Evolutionary conservation across 2,329 filamentous ascomycete species (phyloP).

Genomic region (Fusarium newnesense): DNA sequence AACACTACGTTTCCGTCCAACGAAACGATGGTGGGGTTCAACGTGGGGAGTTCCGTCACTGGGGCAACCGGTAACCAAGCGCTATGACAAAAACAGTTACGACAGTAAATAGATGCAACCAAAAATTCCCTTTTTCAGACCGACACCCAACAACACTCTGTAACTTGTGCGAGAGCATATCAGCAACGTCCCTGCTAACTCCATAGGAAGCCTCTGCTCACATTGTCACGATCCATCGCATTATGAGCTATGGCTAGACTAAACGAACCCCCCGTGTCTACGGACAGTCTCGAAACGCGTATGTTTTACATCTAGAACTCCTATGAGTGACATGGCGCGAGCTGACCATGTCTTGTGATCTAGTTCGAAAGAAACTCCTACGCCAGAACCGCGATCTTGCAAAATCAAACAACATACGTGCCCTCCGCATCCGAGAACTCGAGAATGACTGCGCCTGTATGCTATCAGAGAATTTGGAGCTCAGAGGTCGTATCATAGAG

Average conservation of each 20-base stretch:
- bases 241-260: slow-evolving; percentile 77
- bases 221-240: slow-evolving; percentile 29
- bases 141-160: slow-evolving; percentile 39
- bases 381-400: slow-evolving; percentile 88
- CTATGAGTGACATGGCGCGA: neutral
- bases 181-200: slow-evolving; percentile 24
- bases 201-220: slow-evolving; percentile 21
- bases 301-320: slow-evolving; percentile 51
- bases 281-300: slow-evolving; percentile 78
- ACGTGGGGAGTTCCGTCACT: slow-evolving; percentile 40
- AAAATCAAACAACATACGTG: slow-evolving; percentile 80
- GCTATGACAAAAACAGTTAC: slow-evolving; percentile 44
- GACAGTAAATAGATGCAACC: slow-evolving; percentile 50
- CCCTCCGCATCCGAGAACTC: slow-evolving; percentile 78
- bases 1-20: slow-evolving; percentile 29
- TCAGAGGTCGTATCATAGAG: slow-evolving; percentile 76
- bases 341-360: slow-evolving; percentile 32
- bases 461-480: slow-evolving; percentile 80
- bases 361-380: slow-evolving; percentile 82
- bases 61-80: slow-evolving; percentile 44
- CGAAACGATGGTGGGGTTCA: slow-evolving; percentile 41
- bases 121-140: slow-evolving; percentile 42
- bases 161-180: slow-evolving; percentile 28
- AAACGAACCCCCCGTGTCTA: slow-evolving; percentile 76
- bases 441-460: slow-evolving; percentile 80